Conservation (phyloP, 371 early-diverging fungal genomes). For the Syncephalastrum monosporum region DNA sequence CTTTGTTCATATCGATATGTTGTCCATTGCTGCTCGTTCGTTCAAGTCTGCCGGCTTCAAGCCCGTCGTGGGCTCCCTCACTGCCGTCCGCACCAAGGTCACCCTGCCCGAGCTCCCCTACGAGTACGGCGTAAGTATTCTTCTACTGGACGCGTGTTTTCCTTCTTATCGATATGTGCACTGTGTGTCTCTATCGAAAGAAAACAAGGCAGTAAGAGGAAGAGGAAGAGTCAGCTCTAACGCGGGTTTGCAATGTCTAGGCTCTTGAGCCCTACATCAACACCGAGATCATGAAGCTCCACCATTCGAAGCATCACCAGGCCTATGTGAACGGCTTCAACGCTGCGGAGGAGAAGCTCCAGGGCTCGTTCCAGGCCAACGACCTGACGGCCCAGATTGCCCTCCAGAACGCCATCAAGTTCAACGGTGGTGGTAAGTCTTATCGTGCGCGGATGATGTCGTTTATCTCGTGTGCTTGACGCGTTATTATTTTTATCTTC, state of each 20-base stretch:
- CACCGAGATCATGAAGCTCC: constrained; percentile 94
- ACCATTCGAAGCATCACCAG: constrained; percentile 97
- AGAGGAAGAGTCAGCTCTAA: neutral
- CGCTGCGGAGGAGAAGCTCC: constrained; percentile 69
- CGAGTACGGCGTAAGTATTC: constrained; percentile 54
- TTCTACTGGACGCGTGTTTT: neutral
- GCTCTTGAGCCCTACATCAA: constrained; percentile 94
- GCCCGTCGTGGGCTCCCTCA: constrained; percentile 45
- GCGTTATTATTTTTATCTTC: neutral
- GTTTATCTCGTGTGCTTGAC: neutral
- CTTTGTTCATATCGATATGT: constrained; percentile 24
- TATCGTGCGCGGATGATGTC: neutral
- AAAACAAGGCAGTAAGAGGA: neutral
- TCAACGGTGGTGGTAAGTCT: constrained; percentile 90
- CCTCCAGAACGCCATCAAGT: constrained; percentile 82
- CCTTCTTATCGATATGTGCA: neutral
- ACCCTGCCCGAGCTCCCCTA: constrained; percentile 79
- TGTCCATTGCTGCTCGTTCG: constrained; percentile 49
- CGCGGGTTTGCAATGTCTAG: constrained; percentile 45
- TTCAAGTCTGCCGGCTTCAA: constrained; percentile 33
- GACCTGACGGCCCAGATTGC: constrained; percentile 75
- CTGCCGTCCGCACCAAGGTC: constrained; percentile 61
- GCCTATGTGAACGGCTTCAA: constrained; percentile 62
- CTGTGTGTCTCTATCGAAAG: neutral
- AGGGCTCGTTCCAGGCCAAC: constrained; percentile 63